phyloP scores from a whole-genome alignment of 768 basidiomycete species.

The Calocybe gangraenosa region DNA sequence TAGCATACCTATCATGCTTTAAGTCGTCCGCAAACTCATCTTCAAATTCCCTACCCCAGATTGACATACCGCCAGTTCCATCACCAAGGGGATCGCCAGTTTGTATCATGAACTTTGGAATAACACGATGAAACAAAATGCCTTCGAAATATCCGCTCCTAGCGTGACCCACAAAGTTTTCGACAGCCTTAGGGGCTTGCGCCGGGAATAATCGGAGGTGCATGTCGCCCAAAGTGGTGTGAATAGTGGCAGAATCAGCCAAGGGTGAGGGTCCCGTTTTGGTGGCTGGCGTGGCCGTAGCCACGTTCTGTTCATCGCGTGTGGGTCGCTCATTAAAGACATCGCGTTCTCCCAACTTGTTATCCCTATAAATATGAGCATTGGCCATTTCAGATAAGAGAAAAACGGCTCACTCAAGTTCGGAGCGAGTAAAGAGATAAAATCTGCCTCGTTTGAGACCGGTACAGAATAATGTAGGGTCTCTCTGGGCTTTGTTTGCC shows the following conservation, averaged over 20 bases:
- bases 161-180: constrained; percentile 95
- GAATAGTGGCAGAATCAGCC: constrained; percentile 82
- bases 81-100: constrained; percentile 95
- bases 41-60: constrained; percentile 89
- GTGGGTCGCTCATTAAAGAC: constrained; percentile 98
- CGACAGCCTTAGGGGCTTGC: constrained; percentile 91
- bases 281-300: constrained; percentile 50
- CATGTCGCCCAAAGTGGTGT: constrained; percentile 95
- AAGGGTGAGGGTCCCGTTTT: constrained; percentile 62
- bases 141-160: constrained; percentile 89
- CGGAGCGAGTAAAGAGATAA: constrained; percentile 88
- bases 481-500: constrained; percentile 76
- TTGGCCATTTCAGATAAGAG: too few species aligned
- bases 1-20: constrained; percentile 79
- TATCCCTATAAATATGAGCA: constrained; percentile 49
- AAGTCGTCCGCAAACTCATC: constrained; percentile 90
- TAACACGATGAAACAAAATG: constrained; percentile 94
- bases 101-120: constrained; percentile 98
- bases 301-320: constrained; percentile 90
- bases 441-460: constrained; percentile 92
- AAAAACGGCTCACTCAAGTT: constrained; percentile 81
- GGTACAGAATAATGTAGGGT: constrained; percentile 90
- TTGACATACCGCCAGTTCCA: constrained; percentile 86
- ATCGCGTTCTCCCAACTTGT: constrained; percentile 86
- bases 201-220: constrained; percentile 86